Base-by-base conservation (phyloP, 768 basidiomycete species). In the Lenzites betulinus region DNA sequence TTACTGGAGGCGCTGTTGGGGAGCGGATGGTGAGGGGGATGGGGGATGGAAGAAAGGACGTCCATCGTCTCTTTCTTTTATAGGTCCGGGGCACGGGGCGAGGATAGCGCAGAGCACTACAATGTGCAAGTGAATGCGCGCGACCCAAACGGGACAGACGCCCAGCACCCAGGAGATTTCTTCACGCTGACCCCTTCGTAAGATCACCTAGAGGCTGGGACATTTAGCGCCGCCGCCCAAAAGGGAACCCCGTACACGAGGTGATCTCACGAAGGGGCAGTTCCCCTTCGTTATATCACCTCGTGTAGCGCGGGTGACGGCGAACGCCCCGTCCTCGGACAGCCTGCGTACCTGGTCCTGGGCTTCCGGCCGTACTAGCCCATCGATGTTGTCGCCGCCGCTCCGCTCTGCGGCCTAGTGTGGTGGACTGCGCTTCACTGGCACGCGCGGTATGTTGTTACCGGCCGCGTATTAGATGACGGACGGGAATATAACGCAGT, bases 31-130 rank as follows among this genome's bases (percentile, higher is more conserved):
- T 18, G 56, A 48, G 56, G 56, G 48, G 38, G 36, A 48, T 58
- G 56, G 56, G 56, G 50, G 41, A 25, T 57, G 47, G 26, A 50
- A 58, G 48, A 51, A 58, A 58, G 48, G 48, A 51, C 56, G 48
- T 33, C 28, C 56, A 51, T 50, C 26, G 47, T 9, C 20, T 39
- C 56, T 42, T 58, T 47, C 47, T 58, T 58, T 58, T 23, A 58
- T 50, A 47, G 47, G 54, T 56, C 54, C 20, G 54, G 33, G 23
- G 9, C 48, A 28, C 20, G 13, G 56, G 39, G 56, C 39, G 41
- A 43, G 26, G 48, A 58, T 58, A 39, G 38, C 56, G 48, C 38
- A 33, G 28, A 26, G 13, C 56, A 39, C 48, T 44, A 30, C 41
- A 58, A 20, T 38, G 47, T 18, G 36, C 18, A 11, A 33, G 41